These are phyloP conservation scores for Ogataea angusta DNA, from an alignment of 805 yeast species.

Conservation along the genomic window DNA sequence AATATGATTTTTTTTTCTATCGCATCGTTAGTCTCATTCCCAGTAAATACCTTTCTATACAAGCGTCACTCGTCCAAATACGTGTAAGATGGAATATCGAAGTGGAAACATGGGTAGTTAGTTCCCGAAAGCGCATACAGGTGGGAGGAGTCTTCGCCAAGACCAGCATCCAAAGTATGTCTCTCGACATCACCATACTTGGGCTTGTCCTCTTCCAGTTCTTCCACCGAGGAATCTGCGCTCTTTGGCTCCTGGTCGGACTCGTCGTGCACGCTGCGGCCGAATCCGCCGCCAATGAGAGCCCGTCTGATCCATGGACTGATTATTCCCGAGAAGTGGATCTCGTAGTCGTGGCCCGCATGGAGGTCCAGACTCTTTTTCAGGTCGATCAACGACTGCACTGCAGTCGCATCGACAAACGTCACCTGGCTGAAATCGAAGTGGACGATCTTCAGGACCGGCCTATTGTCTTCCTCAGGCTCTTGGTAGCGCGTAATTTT, in stretches of 20 bases:
- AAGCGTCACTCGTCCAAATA: conserved; percentile 18
- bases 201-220: conserved; percentile 34
- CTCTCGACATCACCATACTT: conserved; percentile 16
- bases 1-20: background rate
- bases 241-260: conserved; percentile 7
- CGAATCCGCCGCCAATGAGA: conserved; percentile 74
- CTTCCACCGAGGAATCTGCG: conserved; percentile 14
- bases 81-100: conserved; percentile 63
- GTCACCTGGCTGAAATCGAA: conserved; percentile 79
- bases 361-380: conserved; percentile 67
- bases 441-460: conserved; percentile 66
- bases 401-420: conserved; percentile 73
- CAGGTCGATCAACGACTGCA: conserved; percentile 75
- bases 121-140: conserved; percentile 55
- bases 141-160: conserved; percentile 11
- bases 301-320: conserved; percentile 86
- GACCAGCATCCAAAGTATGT: conserved; percentile 23
- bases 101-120: conserved; percentile 71
- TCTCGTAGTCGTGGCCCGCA: conserved; percentile 81
- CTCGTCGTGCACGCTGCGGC: conserved; percentile 32
- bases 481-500: conserved; percentile 21
- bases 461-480: conserved; percentile 42
- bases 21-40: background rate
- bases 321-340: conserved; percentile 81
- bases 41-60: background rate